These are phyloP conservation scores for Pseudognaphalium luteoalbum DNA, from an alignment of 129 eudicot species.

Conservation along the genomic window DNA sequence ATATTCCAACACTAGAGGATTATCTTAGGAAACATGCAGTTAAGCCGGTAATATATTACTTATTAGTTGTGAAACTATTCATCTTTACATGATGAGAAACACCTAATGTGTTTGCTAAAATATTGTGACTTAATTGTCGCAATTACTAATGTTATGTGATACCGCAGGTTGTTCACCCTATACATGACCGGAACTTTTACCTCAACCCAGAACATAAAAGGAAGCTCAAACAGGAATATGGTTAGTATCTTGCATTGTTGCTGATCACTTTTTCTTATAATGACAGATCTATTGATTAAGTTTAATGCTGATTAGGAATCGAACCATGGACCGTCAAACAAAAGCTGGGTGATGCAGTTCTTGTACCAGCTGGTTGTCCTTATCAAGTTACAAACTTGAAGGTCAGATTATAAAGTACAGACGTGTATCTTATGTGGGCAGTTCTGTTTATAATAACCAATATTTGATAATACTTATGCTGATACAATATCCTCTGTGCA, in stretches of 20 bases:
- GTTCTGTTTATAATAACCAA: neutral
- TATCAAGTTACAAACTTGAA: slow-evolving; percentile 7
- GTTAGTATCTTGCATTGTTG: neutral
- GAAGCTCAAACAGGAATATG: slow-evolving; percentile 26
- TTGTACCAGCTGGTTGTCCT: slow-evolving; percentile 15
- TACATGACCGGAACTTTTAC: slow-evolving; percentile 24
- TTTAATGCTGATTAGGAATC: slow-evolving; percentile 13
- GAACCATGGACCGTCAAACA: slow-evolving; percentile 21
- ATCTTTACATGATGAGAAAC: neutral
- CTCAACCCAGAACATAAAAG: slow-evolving; percentile 1
- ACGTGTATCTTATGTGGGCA: neutral
- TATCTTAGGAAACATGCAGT: slow-evolving; percentile 13
- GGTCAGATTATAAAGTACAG: neutral
- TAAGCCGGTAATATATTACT: slow-evolving; percentile 6
- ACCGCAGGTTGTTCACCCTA: slow-evolving; percentile 21
- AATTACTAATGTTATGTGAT: neutral
- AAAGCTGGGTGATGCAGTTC: slow-evolving; percentile 12
- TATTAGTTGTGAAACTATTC: neutral
- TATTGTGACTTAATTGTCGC: neutral
- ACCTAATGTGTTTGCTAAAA: neutral
- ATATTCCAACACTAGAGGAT: neutral
- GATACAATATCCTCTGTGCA: neutral
- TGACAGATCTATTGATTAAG: neutral
- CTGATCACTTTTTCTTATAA: neutral
- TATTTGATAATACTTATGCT: neutral